Conservation (phyloP, 345 rosid species). For the Eucalyptus globulus region DNA sequence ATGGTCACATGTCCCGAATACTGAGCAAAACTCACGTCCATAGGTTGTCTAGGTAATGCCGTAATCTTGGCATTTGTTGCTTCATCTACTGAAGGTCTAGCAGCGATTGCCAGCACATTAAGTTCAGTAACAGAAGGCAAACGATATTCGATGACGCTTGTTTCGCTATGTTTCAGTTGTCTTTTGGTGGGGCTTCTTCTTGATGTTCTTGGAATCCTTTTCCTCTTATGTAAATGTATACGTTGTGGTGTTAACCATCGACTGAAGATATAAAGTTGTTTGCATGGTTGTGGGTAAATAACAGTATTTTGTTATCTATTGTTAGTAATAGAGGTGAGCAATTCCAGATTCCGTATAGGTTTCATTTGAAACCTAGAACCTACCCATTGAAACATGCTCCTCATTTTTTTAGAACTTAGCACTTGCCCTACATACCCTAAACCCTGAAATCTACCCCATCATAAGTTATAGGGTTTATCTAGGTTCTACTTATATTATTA, state of each 20-base stretch:
- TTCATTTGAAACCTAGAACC: too few relatives aligned
- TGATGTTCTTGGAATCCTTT: neutral
- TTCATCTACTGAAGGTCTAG: neutral
- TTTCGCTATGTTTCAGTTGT: neutral
- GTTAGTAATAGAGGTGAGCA: neutral
- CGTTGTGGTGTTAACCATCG: neutral
- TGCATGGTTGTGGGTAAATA: neutral
- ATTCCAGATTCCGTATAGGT: accelerated
- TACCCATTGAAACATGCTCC: too few relatives aligned
- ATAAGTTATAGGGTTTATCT: too few relatives aligned
- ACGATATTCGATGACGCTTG: neutral
- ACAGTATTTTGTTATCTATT: neutral
- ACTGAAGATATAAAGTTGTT: neutral
- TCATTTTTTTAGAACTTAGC: too few relatives aligned
- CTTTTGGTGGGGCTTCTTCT: neutral
- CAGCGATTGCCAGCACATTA: neutral
- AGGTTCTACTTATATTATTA: too few relatives aligned
- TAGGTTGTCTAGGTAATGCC: neutral
- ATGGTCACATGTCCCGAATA: neutral
- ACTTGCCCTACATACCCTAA: too few relatives aligned
- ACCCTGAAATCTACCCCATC: accelerated
- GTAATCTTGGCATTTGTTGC: neutral
- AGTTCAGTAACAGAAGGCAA: neutral
- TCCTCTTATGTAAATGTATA: neutral
- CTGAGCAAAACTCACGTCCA: neutral